phyloP scores from a whole-genome alignment of 257 asterid species.

The Mitragyna speciosa region DNA sequence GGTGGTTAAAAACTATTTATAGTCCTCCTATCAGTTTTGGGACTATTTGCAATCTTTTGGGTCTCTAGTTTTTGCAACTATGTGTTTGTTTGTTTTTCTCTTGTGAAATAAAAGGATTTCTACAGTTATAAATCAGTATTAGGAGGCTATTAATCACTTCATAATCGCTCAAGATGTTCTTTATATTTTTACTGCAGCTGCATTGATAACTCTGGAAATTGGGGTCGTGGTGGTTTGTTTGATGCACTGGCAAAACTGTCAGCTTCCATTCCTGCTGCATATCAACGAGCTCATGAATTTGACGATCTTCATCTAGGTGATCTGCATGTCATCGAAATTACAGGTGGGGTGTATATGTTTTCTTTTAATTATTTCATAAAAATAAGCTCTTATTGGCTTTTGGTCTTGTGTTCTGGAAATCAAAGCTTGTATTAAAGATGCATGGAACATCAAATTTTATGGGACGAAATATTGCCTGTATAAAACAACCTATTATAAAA shows the following conservation, averaged over 20 bases:
- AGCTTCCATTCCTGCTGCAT: conserved; percentile 56
- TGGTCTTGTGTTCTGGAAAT: not conserved
- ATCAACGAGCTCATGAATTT: conserved; percentile 75
- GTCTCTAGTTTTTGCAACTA: not conserved
- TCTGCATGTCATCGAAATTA: conserved; percentile 70
- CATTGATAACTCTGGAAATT: conserved; percentile 88
- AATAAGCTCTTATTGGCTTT: not conserved
- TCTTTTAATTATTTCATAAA: not conserved
- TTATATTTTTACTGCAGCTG: conserved; percentile 50
- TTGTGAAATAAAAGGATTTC: not conserved
- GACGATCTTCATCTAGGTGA: conserved; percentile 92
- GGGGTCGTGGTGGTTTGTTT: conserved; percentile 97
- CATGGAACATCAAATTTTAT: not conserved
- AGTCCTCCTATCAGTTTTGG: not conserved
- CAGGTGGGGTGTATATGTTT: conserved; percentile 42
- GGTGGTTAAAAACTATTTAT: not conserved
- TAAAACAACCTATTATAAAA: not conserved
- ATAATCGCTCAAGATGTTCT: not conserved
- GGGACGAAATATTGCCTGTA: not conserved
- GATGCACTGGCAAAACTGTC: conserved; percentile 77
- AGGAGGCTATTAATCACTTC: not conserved
- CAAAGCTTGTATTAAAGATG: not conserved
- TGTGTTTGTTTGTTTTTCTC: not conserved
- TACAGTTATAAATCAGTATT: not conserved
- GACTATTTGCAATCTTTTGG: not conserved